Conservation (phyloP, 257 asterid genomes). For the Ilex aquifolium region DNA sequence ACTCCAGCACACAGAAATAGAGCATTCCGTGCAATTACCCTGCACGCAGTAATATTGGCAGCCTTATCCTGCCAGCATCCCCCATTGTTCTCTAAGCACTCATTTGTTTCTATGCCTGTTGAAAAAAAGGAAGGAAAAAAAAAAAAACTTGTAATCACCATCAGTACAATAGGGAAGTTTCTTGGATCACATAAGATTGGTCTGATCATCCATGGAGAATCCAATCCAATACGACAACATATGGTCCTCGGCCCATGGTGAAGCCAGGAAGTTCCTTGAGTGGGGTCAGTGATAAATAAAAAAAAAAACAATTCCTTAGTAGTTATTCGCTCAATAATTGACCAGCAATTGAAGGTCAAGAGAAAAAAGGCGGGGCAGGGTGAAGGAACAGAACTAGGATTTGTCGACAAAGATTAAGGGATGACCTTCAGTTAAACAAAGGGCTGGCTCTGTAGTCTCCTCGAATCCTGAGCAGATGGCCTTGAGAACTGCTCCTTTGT, state of each 20-base stretch:
- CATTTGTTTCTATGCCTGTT: constrained; percentile 85
- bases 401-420: background rate
- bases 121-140: constrained; percentile 9
- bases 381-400: no score
- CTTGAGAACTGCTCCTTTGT: constrained; percentile 59
- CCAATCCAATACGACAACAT: no score
- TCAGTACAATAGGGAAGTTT: background rate
- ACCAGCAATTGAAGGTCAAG: no score
- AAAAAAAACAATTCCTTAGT: no score
- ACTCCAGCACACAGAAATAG: background rate
- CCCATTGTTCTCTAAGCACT: constrained; percentile 80
- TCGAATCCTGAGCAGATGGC: constrained; percentile 63
- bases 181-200: constrained; percentile 2
- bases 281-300: no score
- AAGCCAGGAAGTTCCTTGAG: no score
- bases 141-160: background rate
- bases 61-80: constrained; percentile 95
- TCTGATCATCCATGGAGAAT: no score
- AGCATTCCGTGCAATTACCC: constrained; percentile 30
- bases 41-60: constrained; percentile 86
- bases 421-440: constrained; percentile 51
- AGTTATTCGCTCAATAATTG: no score
- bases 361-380: no score
- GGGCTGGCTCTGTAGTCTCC: constrained; percentile 63
- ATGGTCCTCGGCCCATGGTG: no score